A percentile compares a stretch with the other conserved stretches of the same genome.
phyloP scores from a whole-genome alignment of 2,329 filamentous ascomycete species.

The Fusarium nisikadoi region DNA sequence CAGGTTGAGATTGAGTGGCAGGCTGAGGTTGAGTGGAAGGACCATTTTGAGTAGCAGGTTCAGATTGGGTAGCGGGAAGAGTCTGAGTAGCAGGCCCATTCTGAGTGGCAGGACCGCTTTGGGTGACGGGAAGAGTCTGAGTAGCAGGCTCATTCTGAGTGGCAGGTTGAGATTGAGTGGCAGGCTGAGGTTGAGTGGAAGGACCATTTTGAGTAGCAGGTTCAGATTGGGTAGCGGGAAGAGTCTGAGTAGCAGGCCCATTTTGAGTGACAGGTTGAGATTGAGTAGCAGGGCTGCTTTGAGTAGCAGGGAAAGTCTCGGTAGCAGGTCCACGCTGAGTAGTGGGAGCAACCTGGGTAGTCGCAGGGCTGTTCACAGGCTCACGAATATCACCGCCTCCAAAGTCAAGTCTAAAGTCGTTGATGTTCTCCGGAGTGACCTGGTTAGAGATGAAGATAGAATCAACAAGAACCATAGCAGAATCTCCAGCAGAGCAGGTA shows the following conservation, averaged over 20 bases:
- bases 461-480: constrained; percentile 19
- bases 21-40: no score
- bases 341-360: background rate
- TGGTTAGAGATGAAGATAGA: constrained; percentile 37
- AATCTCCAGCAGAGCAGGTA: constrained; percentile 9
- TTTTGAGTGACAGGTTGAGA: background rate
- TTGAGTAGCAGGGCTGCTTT: rapidly evolving
- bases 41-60: background rate
- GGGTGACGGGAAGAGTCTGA: rapidly evolving
- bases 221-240: rapidly evolving
- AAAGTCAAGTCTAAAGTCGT: constrained; percentile 21
- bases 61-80: no score
- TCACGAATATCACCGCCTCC: constrained; percentile 19
- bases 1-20: background rate
- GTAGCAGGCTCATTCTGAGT: background rate
- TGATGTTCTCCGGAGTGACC: constrained; percentile 34
- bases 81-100: no score
- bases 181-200: no score
- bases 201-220: background rate
- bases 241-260: background rate
- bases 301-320: background rate
- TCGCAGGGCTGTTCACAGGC: background rate
- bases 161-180: background rate
- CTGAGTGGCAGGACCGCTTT: no score
- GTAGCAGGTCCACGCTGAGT: background rate